A percentile compares a stretch with the other conserved stretches of the same genome.
These are phyloP conservation scores for Chlorella sp. DNA, from an alignment of 139 green algal species.

Conservation along the genomic window DNA sequence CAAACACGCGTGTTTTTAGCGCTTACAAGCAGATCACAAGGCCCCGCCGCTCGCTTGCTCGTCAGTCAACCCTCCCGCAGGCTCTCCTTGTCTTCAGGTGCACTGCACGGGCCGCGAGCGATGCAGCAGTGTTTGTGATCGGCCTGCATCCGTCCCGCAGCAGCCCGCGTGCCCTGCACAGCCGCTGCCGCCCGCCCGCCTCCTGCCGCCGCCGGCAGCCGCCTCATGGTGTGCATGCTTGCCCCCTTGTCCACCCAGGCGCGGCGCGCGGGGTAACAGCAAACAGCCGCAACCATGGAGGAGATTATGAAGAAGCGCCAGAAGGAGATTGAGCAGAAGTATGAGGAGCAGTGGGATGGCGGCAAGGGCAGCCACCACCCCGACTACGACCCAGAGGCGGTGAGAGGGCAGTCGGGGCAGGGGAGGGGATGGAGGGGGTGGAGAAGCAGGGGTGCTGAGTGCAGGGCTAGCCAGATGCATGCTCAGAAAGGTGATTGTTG, in stretches of 20 bases:
- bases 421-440: too few species aligned
- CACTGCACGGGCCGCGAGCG: too few species aligned
- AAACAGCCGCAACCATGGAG: constrained; percentile 60
- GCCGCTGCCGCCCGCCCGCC: neutral
- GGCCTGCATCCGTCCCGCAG: neutral
- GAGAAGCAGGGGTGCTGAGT: too few species aligned
- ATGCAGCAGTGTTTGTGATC: neutral
- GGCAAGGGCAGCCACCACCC: constrained; percentile 89
- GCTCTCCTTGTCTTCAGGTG: too few species aligned
- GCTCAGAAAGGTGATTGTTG: too few species aligned
- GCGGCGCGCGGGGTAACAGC: neutral
- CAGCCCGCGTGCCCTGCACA: neutral
- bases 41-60: too few species aligned
- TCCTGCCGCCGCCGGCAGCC: neutral
- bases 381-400: constrained; percentile 81
- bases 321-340: constrained; percentile 72
- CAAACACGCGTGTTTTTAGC: neutral
- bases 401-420: neutral
- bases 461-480: too few species aligned
- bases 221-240: neutral
- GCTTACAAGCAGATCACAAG: neutral
- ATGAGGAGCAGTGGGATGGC: constrained; percentile 87
- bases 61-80: too few species aligned
- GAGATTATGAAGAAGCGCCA: constrained; percentile 88
- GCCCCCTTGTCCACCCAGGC: constrained; percentile 1